phyloP scores from a whole-genome alignment of 352 stramenopile genomes.

The Pythium vanterpoolii region DNA sequence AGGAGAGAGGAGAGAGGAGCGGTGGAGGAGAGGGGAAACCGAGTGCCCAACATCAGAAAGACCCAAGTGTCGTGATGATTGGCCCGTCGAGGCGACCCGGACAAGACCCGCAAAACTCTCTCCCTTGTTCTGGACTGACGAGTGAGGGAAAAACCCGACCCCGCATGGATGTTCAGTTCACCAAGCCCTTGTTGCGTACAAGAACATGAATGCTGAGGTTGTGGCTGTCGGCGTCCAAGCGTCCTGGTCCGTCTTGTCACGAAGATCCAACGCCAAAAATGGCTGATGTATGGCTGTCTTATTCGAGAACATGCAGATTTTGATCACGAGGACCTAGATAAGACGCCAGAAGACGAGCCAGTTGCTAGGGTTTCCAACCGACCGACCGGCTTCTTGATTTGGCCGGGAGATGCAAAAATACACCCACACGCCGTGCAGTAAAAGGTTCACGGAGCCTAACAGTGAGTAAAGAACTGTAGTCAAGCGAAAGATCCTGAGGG shows the following conservation, averaged over 20 bases:
- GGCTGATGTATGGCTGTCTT: background rate
- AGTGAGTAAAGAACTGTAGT: too few species aligned
- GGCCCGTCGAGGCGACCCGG: background rate
- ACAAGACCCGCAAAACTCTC: conserved; percentile 2
- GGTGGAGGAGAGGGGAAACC: background rate
- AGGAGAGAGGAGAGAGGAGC: background rate
- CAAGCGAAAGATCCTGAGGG: background rate
- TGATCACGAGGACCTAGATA: background rate
- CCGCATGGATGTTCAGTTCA: conserved; percentile 11
- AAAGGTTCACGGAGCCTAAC: too few species aligned
- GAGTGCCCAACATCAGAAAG: conserved; percentile 7
- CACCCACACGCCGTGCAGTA: too few species aligned
- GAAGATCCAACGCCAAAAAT: background rate
- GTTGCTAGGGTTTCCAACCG: background rate
- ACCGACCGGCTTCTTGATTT: background rate
- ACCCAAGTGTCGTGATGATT: background rate
- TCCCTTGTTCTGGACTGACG: conserved; percentile 18
- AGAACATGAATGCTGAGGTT: conserved; percentile 2
- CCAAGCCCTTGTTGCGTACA: conserved; percentile 2
- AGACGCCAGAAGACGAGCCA: conserved; percentile 9
- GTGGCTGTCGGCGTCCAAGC: background rate
- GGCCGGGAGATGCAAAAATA: too few species aligned
- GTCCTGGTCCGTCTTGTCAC: conserved; percentile 17
- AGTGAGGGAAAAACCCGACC: conserved; percentile 8
- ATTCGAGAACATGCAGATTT: conserved; percentile 8